Conservation (phyloP, 805 yeast genomes). For the Saitoella complicata region DNA sequence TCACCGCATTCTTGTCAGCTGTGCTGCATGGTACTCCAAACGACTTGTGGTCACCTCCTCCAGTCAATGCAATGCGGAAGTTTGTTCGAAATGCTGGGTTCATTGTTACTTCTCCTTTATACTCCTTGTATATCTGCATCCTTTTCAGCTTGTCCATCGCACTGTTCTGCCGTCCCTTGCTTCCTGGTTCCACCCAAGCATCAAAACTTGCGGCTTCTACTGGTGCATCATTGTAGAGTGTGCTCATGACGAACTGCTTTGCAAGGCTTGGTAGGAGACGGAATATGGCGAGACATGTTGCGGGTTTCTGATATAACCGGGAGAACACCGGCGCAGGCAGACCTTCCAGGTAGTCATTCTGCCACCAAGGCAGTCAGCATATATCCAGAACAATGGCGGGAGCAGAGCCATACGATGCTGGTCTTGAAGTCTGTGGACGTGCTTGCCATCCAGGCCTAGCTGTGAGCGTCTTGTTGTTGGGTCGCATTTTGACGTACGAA, state of each 20-base stretch:
- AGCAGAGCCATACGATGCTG: too few relatives aligned
- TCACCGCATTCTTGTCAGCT: conserved; percentile 40
- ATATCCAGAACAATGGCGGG: too few relatives aligned
- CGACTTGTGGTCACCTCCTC: conserved; percentile 49
- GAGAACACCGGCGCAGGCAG: conserved; percentile 77
- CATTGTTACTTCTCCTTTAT: conserved; percentile 33
- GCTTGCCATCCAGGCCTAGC: too few relatives aligned
- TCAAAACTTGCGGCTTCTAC: conserved; percentile 52
- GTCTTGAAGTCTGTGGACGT: too few relatives aligned
- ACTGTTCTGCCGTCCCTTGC: conserved; percentile 44
- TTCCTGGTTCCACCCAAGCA: conserved; percentile 48
- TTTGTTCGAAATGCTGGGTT: conserved; percentile 61
- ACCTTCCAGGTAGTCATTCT: conserved; percentile 71
- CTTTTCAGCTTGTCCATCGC: conserved; percentile 63
- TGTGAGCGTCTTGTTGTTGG: too few relatives aligned
- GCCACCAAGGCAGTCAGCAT: neutral
- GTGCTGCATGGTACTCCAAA: conserved; percentile 58
- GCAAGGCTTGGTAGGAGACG: conserved; percentile 79
- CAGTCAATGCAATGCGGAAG: conserved; percentile 71
- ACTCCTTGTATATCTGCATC: conserved; percentile 56
- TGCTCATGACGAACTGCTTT: conserved; percentile 71
- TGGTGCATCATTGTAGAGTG: conserved; percentile 68
- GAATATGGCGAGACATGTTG: conserved; percentile 87
- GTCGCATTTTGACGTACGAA: too few relatives aligned
- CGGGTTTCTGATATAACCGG: conserved; percentile 64